Conservation (phyloP, 257 asterid species). For the Przewalskia tangutica region DNA sequence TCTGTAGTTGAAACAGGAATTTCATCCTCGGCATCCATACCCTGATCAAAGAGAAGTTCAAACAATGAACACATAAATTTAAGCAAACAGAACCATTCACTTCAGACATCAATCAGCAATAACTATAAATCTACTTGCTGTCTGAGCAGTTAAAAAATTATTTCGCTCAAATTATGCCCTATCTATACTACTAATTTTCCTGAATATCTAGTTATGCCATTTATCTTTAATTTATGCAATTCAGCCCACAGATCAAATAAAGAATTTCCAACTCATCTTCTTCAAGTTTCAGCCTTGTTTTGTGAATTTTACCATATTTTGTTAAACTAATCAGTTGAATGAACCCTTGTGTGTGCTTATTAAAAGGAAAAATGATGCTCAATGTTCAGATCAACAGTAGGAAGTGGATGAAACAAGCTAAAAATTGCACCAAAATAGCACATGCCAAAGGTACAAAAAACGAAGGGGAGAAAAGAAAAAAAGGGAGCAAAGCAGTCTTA, state of each 20-base stretch:
- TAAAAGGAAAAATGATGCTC: not conserved
- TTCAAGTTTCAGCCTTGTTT: not conserved
- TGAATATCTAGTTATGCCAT: not conserved
- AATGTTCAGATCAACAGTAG: not conserved
- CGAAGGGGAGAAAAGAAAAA: not conserved
- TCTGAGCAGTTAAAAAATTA: not conserved
- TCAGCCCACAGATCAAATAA: not conserved
- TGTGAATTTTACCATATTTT: not conserved
- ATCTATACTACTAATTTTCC: not conserved
- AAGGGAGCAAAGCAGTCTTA: not conserved
- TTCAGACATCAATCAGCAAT: not conserved
- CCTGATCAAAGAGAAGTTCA: slow-evolving; percentile 11
- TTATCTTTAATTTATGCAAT: not conserved
- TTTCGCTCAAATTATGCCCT: not conserved
- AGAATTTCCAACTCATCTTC: not conserved
- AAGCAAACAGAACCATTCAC: not conserved
- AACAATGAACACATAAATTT: not conserved
- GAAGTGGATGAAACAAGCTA: not conserved
- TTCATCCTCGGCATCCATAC: slow-evolving; percentile 61
- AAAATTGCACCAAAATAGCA: not conserved
- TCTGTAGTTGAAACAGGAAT: slow-evolving; percentile 27
- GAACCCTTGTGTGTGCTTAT: not conserved
- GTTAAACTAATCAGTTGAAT: not conserved
- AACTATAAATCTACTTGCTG: not conserved
- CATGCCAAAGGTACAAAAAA: not conserved